These are phyloP conservation scores for Xanthoconium separans DNA, from an alignment of 1,284 basidiomycete species.

Conservation along the genomic window DNA sequence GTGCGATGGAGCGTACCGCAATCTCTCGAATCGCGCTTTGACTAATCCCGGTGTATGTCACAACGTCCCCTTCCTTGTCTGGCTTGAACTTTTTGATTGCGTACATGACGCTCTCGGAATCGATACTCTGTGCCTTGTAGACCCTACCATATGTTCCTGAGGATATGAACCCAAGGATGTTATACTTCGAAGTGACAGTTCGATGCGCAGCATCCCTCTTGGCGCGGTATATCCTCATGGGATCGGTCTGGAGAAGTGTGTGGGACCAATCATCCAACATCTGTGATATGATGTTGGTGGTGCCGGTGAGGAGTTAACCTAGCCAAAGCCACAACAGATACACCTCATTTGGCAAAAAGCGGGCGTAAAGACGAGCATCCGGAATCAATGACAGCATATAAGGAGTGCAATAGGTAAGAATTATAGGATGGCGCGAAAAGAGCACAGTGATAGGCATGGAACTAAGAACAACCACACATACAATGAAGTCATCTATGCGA, in stretches of 20 bases:
- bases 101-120: constrained; percentile 67
- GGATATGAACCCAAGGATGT: constrained; percentile 95
- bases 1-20: constrained; percentile 57
- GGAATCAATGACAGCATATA: too few relatives aligned
- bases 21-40: constrained; percentile 97
- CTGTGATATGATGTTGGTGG: not conserved
- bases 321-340: too few relatives aligned
- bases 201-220: constrained; percentile 70
- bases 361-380: too few relatives aligned
- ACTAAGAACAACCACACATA: too few relatives aligned
- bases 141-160: constrained; percentile 98
- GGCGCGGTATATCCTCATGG: constrained; percentile 83
- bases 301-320: not conserved
- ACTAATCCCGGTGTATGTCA: constrained; percentile 95
- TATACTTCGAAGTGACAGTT: constrained; percentile 79
- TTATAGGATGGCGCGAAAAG: too few relatives aligned
- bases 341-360: too few relatives aligned
- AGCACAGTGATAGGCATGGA: too few relatives aligned
- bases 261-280: constrained; percentile 41
- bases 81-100: constrained; percentile 99
- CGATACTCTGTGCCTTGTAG: constrained; percentile 89
- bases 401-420: too few relatives aligned
- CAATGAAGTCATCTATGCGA: not conserved
- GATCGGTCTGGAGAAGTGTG: constrained; percentile 53
- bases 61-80: constrained; percentile 94